Evolutionary conservation across 164 flowering plant species (phyloP), one percentile per base, ranked within the genome.

Genomic region (Chimonanthus salicifolius): DNA sequence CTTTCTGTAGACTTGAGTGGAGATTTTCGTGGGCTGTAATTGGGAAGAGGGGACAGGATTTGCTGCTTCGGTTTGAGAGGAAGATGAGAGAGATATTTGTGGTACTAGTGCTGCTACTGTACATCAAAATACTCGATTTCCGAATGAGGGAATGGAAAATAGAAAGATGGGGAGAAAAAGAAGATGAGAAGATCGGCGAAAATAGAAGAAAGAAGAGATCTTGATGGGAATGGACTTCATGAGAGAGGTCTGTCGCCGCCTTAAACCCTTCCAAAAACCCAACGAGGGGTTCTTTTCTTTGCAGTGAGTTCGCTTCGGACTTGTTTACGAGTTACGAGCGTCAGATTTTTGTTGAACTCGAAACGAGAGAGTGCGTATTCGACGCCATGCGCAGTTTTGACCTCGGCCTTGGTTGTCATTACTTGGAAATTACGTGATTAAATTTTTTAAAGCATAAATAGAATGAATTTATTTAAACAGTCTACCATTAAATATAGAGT

Each of bases 211-310:
- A 48, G 58, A 49, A 58, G 62, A 15, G 11, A 47, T 47, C 11
- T 7, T 3, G 16, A 46, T 10, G 49, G 9, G 68, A 66, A 33
- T 66, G 15, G 68, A 15, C 10, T 47, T 5, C 68, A 44, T 66
- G 48, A n/a, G 66, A 16, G 4, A 18, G 3, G 11, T 43, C 3
- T 11, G 54, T 3, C 16, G 68, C 47, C 68, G 67, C 54, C 68
- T 72, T 60, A 72, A 72, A 63, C 74, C 74, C 74, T 21, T 13
- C 54, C 9, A 58, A 72, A 72, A 47, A 51, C 74, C 64, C 60
- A 3, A 54, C n/a, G 11, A 7, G 3, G 60, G 4, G 60, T 33
- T 33, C 33, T 33, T 33, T 54, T 7, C 60, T 13, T 16, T 9
- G 60, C 15, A 54, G 11, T 16, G 15, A 54, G 11, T 45, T 69